These are phyloP conservation scores for Globisporangium carolinianum DNA, from an alignment of 352 stramenopile genomes.

Conservation along the genomic window DNA sequence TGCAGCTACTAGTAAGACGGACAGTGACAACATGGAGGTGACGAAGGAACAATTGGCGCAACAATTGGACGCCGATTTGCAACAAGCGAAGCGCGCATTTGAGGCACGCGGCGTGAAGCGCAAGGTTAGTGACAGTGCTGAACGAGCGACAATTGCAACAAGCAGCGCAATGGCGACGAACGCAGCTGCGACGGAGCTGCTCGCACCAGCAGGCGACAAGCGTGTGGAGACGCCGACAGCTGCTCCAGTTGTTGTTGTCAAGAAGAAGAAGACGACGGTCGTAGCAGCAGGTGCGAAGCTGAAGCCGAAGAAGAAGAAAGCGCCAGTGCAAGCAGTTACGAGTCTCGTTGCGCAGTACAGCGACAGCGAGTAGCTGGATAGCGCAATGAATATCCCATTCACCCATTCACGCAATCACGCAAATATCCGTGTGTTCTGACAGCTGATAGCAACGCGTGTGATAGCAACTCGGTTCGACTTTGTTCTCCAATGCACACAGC, in stretches of 20 bases:
- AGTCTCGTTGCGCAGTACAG: slow-evolving; percentile 78
- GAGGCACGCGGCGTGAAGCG: slow-evolving; percentile 4
- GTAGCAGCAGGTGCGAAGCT: neutral
- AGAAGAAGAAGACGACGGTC: slow-evolving; percentile 16
- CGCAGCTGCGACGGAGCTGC: no score
- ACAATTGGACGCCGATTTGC: slow-evolving; percentile 40
- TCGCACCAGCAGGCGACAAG: no score
- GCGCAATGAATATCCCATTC: neutral
- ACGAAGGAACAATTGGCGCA: slow-evolving; percentile 35
- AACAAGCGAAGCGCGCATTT: slow-evolving; percentile 51
- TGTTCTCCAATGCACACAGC: no score
- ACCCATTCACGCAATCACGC: slow-evolving; percentile 10
- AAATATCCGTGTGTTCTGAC: no score
- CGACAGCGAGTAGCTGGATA: slow-evolving; percentile 34
- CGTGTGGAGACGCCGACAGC: neutral
- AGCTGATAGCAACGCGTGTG: neutral
- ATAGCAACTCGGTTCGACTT: no score
- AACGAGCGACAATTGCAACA: neutral
- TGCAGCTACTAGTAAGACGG: neutral
- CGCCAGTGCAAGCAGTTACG: slow-evolving; percentile 24
- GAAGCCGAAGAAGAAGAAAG: slow-evolving; percentile 29
- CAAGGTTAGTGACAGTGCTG: slow-evolving; percentile 31
- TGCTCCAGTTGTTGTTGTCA: slow-evolving; percentile 17
- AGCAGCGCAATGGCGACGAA: neutral
- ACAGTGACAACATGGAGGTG: slow-evolving; percentile 11